Evolutionary conservation across 306 rosid species (phyloP).

Genomic region (Lupinus albus): DNA sequence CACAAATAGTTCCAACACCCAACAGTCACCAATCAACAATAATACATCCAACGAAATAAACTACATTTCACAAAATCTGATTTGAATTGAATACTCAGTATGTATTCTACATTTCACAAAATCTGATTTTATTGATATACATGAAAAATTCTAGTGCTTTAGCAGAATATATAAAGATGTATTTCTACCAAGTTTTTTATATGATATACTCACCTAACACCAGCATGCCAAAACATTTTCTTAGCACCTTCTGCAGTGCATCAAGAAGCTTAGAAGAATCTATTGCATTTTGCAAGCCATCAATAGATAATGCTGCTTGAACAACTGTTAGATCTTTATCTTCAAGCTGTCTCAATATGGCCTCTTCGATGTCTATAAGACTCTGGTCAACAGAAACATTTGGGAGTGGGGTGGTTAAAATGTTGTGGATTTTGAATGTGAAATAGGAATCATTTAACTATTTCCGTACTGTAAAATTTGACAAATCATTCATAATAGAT

Average conservation of each 20-base stretch:
- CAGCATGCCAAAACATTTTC: slow-evolving; percentile 60
- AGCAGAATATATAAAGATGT: slow-evolving; percentile 8
- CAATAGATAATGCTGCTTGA: slow-evolving; percentile 65
- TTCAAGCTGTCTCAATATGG: slow-evolving; percentile 69
- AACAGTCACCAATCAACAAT: slow-evolving; percentile 8
- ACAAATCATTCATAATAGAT: neutral
- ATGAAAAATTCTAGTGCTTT: neutral
- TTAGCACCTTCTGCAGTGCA: slow-evolving; percentile 63
- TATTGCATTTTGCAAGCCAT: slow-evolving; percentile 59
- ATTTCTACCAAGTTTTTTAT: slow-evolving; percentile 21
- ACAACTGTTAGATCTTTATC: slow-evolving; percentile 87
- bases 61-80: neutral
- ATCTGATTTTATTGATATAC: neutral
- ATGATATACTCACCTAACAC: slow-evolving; percentile 56
- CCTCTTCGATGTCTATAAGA: slow-evolving; percentile 65
- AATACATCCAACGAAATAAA: slow-evolving; percentile 6
- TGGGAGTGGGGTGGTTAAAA: slow-evolving; percentile 12
- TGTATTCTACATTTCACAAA: neutral
- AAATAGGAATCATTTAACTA: slow-evolving; percentile 1
- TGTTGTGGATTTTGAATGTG: slow-evolving; percentile 20
- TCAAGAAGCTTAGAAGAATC: slow-evolving; percentile 59
- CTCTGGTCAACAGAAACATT: slow-evolving; percentile 52
- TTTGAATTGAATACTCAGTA: neutral
- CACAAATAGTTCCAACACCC: slow-evolving; percentile 14
- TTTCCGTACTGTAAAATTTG: neutral